Evolutionary conservation across 805 yeast species (phyloP), one percentile per base, ranked within the genome.

Genomic region (Schizosaccharomyces osmophilus): DNA sequence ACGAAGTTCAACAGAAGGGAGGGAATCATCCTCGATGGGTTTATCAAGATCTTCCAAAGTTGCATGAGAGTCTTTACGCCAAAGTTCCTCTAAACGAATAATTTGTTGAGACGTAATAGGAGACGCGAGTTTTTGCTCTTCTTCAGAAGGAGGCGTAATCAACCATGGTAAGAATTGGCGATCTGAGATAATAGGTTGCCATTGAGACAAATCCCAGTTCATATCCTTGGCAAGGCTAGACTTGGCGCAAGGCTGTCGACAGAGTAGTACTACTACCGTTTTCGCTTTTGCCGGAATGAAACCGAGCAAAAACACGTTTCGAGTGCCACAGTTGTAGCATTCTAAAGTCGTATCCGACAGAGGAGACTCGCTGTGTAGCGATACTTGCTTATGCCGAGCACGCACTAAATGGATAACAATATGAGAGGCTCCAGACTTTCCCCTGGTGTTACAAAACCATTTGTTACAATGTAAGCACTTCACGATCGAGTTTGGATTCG

Each of bases 401-500:
- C 85, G 73, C 36, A 87, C 94, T 69, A 88, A 73, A 71, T 89
- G 97, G 19, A 85, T 85, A 22, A 89, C 82, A 17, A 89, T 85
- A 70, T 89, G 97, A 1, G 95, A 84, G 17, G 85, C 79, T 11
- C 79, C 73, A 13, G 79, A 72, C 59, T 72, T 74, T 24, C 79
- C 76, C 62, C 80, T 80, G 15, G 85, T 78, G 69, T 89, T 89
- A 74, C 97, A 89, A 69, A 89, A 89, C 96, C 96, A 89, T 69
- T 82, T 83, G 66, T 79, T 72, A 71, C 96, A 89, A 5, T 77
- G 75, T 63, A 79, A 79, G 73, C 97, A 89, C 65, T 83, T 81
- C 54, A 85, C 84, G 15, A 87, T 84, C 59, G 83, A 77, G 15
- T 29, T 51, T 9, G 57, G 57, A 17, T 51, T 51, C 36, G 31